Percentiles rank a stretch among this genome's conserved stretches.
phyloP scores from a whole-genome alignment of 495 filamentous ascomycete species.

The Penicillium goetzii region DNA sequence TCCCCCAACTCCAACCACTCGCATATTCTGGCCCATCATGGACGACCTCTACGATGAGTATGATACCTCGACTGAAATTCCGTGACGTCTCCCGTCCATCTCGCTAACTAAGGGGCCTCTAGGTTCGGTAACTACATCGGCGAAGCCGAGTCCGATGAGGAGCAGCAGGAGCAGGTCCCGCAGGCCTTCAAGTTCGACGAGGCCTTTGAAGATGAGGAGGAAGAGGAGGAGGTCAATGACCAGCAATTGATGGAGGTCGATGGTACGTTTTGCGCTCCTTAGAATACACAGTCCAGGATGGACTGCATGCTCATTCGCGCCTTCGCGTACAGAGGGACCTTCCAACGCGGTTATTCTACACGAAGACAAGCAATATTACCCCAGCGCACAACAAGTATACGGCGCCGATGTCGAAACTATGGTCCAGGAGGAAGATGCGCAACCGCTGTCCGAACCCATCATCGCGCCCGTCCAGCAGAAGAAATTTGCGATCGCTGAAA shows the following conservation, averaged over 20 bases:
- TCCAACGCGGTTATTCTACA: conserved; percentile 96
- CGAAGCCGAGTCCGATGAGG: conserved; percentile 87
- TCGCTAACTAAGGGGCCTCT: conserved; percentile 20
- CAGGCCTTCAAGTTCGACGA: conserved; percentile 84
- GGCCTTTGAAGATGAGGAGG: conserved; percentile 65
- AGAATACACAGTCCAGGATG: background rate
- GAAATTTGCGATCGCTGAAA: conserved; percentile 92
- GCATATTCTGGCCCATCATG: conserved; percentile 51
- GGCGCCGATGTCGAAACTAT: conserved; percentile 91
- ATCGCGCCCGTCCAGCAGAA: conserved; percentile 91
- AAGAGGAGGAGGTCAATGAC: conserved; percentile 56
- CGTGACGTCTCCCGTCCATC: background rate
- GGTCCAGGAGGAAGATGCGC: conserved; percentile 96
- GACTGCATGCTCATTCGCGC: conserved; percentile 19
- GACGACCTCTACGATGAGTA: conserved; percentile 88
- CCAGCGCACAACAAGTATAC: conserved; percentile 92
- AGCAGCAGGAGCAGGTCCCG: conserved; percentile 70
- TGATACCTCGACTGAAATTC: conserved; percentile 18
- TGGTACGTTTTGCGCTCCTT: conserved; percentile 50
- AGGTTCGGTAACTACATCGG: conserved; percentile 98
- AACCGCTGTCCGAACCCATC: conserved; percentile 88
- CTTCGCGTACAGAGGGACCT: conserved; percentile 69
- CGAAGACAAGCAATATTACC: conserved; percentile 99
- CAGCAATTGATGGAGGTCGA: conserved; percentile 96
- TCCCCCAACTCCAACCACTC: conserved; percentile 9